Evolutionary conservation across 2,329 filamentous ascomycete genomes (phyloP), one percentile per base, ranked within the genome.

Genomic region (Talaromyces sp.): DNA sequence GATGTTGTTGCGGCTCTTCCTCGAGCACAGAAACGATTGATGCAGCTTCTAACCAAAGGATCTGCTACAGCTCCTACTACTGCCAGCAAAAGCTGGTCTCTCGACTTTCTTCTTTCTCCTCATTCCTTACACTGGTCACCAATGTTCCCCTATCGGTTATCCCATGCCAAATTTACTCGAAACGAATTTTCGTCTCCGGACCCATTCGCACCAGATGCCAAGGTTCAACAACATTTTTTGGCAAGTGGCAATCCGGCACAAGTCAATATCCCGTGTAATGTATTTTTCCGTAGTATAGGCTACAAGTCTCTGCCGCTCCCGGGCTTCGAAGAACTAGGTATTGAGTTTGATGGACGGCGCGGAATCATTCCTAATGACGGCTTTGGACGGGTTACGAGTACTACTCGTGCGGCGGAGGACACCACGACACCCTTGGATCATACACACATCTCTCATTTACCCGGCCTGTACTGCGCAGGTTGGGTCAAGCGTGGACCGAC

Each of bases 401-500:
- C 79, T 2, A 65, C 69, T 4, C 65, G 70, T 11, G 67, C 68
- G 8, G 69, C 72, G 0, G 67, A 73, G 22, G 62, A 67, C 49
- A 72, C 61, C 45, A 67, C 19, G 70, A 74, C 69, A 67, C 74
- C 74, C 0, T n/a, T 67, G 3, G 65, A 67, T 38, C 68, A 76
- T 70, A 69, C 76, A 66, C 72, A 82, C 69, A 78, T 83, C 67
- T 72, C 81, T 69, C 73, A 86, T 75, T 72, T 91, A 0, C 87
- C 89, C 0, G 92, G 94, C 0, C 78, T 97, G 31, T 99, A 99
- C 79, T 96, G 93, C 69, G 91, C 94, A 17, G 95, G 95, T 0
- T 99, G 95, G 95, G 93, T 97, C 10, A 98, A 98, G 80, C 87
- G 90, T 40, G 95, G 95, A 0, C 94, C 95, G 0, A 97, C 93